phyloP scores from a whole-genome alignment of 352 stramenopile genomes.

The Phytophthora rubi region DNA sequence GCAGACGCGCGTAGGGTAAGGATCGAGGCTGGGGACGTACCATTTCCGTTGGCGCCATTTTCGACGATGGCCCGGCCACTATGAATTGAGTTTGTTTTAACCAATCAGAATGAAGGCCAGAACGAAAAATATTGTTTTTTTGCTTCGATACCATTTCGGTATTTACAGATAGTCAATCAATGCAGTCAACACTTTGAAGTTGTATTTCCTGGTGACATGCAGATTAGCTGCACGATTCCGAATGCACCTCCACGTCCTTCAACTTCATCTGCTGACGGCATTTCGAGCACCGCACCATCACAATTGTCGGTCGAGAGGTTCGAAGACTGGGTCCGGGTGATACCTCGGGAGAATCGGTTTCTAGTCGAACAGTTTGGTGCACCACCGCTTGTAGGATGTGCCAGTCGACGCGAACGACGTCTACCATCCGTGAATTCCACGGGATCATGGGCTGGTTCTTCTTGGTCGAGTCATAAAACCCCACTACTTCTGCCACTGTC shows the following conservation, averaged over 20 bases:
- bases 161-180: too few relatives aligned
- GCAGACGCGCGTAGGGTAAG: neutral
- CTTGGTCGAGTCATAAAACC: constrained; percentile 40
- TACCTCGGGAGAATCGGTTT: neutral
- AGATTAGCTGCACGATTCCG: constrained; percentile 42
- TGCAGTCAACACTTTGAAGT: too few relatives aligned
- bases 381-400: constrained; percentile 22
- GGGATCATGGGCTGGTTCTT: constrained; percentile 27
- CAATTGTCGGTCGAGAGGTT: neutral
- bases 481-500: constrained; percentile 14
- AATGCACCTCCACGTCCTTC: constrained; percentile 44
- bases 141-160: too few relatives aligned
- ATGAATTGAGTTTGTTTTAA: too few relatives aligned
- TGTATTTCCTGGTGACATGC: too few relatives aligned
- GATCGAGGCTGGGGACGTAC: constrained; percentile 15
- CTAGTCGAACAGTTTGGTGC: constrained; percentile 12
- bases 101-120: too few relatives aligned
- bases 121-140: too few relatives aligned
- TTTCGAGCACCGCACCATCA: constrained; percentile 44
- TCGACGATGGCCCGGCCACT: neutral
- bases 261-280: constrained; percentile 41
- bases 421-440: constrained; percentile 19
- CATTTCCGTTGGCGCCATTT: constrained; percentile 39
- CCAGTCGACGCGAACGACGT: constrained; percentile 28
- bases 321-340: neutral